phyloP scores from a whole-genome alignment of 768 basidiomycete species.

The Lactarius trivialis region DNA sequence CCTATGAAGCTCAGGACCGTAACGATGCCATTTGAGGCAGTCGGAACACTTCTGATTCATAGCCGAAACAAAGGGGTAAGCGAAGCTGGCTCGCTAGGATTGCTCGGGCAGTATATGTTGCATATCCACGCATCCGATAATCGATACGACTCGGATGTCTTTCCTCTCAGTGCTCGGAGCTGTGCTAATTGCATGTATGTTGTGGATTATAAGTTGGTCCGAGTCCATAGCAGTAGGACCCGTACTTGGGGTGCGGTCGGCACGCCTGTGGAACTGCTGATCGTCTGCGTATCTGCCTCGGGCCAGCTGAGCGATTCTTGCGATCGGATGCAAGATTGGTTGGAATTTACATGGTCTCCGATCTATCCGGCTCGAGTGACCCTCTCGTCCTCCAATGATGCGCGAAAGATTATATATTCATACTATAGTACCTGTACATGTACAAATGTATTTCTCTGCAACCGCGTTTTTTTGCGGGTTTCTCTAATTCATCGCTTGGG shows the following conservation, averaged over 20 bases:
- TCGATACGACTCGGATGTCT: too few relatives aligned
- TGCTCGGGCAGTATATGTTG: neutral
- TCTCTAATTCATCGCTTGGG: neutral
- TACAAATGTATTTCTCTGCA: neutral
- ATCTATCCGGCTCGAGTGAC: neutral
- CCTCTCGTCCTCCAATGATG: neutral
- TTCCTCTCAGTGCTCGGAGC: neutral
- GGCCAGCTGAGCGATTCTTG: neutral
- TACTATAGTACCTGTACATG: neutral
- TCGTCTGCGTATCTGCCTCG: neutral
- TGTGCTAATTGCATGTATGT: too few relatives aligned
- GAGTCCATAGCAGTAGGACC: neutral
- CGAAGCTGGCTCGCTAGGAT: conserved; percentile 6
- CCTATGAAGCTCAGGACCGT: conserved; percentile 18
- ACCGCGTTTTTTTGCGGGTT: neutral
- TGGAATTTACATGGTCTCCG: neutral
- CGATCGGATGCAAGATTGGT: neutral
- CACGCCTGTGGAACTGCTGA: neutral
- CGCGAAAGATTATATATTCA: neutral
- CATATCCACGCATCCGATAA: neutral
- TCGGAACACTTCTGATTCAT: conserved; percentile 18
- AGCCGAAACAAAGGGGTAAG: conserved; percentile 21
- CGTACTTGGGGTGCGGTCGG: neutral
- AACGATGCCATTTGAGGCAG: conserved; percentile 7
- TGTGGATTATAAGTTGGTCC: neutral